A percentile compares a stretch with the other conserved stretches of the same genome.
phyloP scores from a whole-genome alignment of 2,329 filamentous ascomycete genomes.

The Cladophialophora yegresii region DNA sequence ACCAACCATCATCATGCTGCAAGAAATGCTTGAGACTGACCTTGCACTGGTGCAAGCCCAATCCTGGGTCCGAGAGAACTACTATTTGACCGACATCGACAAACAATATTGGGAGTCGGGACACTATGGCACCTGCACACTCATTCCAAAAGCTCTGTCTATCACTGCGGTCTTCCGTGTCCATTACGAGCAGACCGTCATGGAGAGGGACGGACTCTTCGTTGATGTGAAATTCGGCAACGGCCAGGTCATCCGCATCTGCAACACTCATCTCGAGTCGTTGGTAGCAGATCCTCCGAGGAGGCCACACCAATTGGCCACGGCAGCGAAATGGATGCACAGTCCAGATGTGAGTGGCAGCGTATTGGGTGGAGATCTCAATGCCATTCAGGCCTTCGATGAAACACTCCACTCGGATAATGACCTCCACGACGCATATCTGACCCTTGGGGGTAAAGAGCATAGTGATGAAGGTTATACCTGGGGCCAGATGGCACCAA shows the following conservation, averaged over 20 bases:
- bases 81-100: slow-evolving; percentile 54
- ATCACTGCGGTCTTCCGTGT: slow-evolving; percentile 55
- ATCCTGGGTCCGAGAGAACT: slow-evolving; percentile 53
- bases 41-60: slow-evolving; percentile 48
- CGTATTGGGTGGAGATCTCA: slow-evolving; percentile 59
- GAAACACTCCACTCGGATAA: slow-evolving; percentile 52
- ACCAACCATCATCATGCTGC: slow-evolving; percentile 53
- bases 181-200: slow-evolving; percentile 52
- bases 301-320: slow-evolving; percentile 53
- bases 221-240: slow-evolving; percentile 50
- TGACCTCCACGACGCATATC: slow-evolving; percentile 55
- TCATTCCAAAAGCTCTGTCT: slow-evolving; percentile 53
- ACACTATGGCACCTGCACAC: slow-evolving; percentile 56
- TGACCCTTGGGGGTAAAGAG: slow-evolving; percentile 55
- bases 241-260: slow-evolving; percentile 48
- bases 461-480: slow-evolving; percentile 57
- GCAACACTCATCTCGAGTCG: slow-evolving; percentile 62
- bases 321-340: slow-evolving; percentile 50
- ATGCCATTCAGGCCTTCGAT: slow-evolving; percentile 61
- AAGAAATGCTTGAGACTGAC: slow-evolving; percentile 55
- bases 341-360: slow-evolving; percentile 40
- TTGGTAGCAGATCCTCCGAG: slow-evolving; percentile 52
- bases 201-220: slow-evolving; percentile 59
- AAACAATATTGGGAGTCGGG: slow-evolving; percentile 49
- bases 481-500: slow-evolving; percentile 59